Evolutionary conservation across 2,329 filamentous ascomycete species (phyloP).

Genomic region (Epicoccum sorghinum): DNA sequence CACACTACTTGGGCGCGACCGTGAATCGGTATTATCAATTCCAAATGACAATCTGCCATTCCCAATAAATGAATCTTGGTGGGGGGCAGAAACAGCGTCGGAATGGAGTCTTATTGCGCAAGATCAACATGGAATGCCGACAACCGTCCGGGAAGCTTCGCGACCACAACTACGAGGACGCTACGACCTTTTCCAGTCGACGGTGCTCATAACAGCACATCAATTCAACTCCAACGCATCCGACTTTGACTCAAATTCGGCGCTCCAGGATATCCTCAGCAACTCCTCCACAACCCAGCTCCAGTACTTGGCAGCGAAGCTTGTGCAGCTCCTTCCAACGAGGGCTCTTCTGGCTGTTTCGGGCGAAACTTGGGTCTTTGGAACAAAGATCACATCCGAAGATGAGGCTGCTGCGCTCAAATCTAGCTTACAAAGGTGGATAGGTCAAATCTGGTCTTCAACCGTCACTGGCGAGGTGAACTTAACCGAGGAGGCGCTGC

Average conservation of each 20-base stretch:
- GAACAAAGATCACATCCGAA: constrained; percentile 47
- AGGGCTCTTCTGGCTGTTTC: constrained; percentile 52
- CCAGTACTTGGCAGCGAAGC: constrained; percentile 45
- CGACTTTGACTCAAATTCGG: constrained; percentile 17
- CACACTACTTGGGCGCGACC: constrained; percentile 35
- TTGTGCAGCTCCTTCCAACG: constrained; percentile 48
- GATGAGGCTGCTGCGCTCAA: constrained; percentile 43
- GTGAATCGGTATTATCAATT: constrained; percentile 24
- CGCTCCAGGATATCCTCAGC: constrained; percentile 36
- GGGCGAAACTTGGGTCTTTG: constrained; percentile 55
- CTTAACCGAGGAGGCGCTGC: constrained; percentile 32
- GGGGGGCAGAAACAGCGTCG: constrained; percentile 40
- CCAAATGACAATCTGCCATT: constrained; percentile 46
- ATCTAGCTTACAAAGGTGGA: constrained; percentile 45
- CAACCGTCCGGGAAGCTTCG: constrained; percentile 35
- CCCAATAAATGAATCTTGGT: constrained; percentile 42
- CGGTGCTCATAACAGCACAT: constrained; percentile 44
- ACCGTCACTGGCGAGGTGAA: constrained; percentile 10
- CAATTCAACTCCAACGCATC: constrained; percentile 28
- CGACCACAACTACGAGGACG: constrained; percentile 3
- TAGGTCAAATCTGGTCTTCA: constrained; percentile 36
- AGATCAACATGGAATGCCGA: constrained; percentile 25
- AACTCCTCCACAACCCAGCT: constrained; percentile 30
- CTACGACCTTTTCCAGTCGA: constrained; percentile 46
- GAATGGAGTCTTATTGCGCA: constrained; percentile 34